Base-by-base conservation (phyloP, 805 yeast genomes). In the Pichia deserticola region DNA sequence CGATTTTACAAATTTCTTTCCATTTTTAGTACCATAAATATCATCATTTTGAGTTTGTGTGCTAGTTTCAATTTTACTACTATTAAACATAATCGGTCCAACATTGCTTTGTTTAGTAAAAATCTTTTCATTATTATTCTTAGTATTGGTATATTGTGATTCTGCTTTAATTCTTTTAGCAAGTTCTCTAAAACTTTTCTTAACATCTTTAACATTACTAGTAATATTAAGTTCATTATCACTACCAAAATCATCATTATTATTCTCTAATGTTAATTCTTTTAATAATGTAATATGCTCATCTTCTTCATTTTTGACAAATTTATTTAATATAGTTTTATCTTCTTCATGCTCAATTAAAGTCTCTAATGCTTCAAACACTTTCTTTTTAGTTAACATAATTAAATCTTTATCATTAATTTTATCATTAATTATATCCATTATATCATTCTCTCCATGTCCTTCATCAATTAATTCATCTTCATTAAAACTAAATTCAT, bases 261-360 rank as follows among this genome's bases (percentile, higher is more conserved):
- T 10, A 12, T 72, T 75, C 4, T 71, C 67, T 15, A 65, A 68
- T 60, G 56, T 77, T 68, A 65, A 70, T 65, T 73, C 61, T 45
- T 73, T 60, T 40, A 84, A 61, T 52, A 78, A 60, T 13, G 74
- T 69, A 15, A 80, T 70, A 55, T 81, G 85, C 34, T 70, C 73
- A 9, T 66, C 68, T 42, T 82, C 67, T 56, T 84, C 88, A 29
- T 66, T 62, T 41, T 77, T 77, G 28, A 86, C 76, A 57, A 78
- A 84, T n/a, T 74, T 77, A 40, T 77, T 79, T 45, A 92, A 68
- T 0, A 90, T 81, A 36, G 72, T 69, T 60, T 84, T 86, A 62
- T 90, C 96, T 52, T 89, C 97, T 55, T 86, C 88, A 42, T 49
- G 42, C 41, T 84, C 89, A 5, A 93, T 82, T 61, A 81, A 85